phyloP scores from a whole-genome alignment of 2,329 filamentous ascomycete genomes.

The Eutypa lata region DNA sequence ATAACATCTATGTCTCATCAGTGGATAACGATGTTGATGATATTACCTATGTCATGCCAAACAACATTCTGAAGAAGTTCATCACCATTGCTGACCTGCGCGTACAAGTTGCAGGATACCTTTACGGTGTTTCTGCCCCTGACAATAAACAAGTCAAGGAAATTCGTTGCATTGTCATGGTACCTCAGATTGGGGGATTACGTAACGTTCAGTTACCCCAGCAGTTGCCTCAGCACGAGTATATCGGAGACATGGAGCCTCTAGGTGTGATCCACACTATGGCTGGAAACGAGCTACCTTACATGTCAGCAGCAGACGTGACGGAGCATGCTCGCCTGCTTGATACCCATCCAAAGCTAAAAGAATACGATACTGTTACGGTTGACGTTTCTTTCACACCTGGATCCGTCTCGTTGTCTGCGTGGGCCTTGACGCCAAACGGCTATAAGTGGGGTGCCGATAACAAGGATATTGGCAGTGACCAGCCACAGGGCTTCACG shows the following conservation, averaged over 20 bases:
- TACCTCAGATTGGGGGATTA: constrained; percentile 91
- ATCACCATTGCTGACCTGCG: constrained; percentile 96
- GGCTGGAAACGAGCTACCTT: constrained; percentile 89
- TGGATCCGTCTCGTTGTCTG: constrained; percentile 89
- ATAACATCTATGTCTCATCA: constrained; percentile 98
- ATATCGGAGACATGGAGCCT: constrained; percentile 81
- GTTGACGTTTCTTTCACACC: constrained; percentile 97
- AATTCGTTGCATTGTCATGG: constrained; percentile 93
- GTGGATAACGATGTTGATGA: constrained; percentile 90
- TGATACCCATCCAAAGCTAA: constrained; percentile 75
- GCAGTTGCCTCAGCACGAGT: constrained; percentile 87
- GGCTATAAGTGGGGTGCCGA: constrained; percentile 97
- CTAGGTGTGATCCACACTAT: constrained; percentile 94
- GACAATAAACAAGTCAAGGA: constrained; percentile 98
- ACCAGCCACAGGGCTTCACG: constrained; percentile 91
- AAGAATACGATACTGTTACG: constrained; percentile 84
- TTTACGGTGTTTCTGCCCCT: constrained; percentile 87
- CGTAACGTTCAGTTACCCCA: constrained; percentile 89
- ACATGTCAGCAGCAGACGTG: constrained; percentile 94
- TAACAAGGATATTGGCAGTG: constrained; percentile 88
- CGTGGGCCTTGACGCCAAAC: constrained; percentile 86
- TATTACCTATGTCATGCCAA: constrained; percentile 97
- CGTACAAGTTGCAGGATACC: constrained; percentile 92
- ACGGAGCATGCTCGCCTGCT: constrained; percentile 91
- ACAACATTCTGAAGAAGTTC: constrained; percentile 97